phyloP scores from a whole-genome alignment of 257 asterid genomes.

The Plantago elongata region DNA sequence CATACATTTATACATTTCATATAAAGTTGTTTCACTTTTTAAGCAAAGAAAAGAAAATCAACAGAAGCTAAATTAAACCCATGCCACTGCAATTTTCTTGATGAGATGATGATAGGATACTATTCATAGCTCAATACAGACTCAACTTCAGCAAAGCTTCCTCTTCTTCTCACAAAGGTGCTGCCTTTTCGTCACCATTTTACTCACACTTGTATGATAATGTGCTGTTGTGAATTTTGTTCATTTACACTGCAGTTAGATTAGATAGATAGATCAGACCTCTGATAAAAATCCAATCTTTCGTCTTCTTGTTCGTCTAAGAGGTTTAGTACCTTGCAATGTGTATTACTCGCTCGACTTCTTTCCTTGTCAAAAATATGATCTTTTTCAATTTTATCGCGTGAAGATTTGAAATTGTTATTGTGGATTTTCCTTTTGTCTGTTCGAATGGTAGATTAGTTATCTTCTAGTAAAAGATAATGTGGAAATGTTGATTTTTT shows the following conservation, averaged over 20 bases:
- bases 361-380: not conserved
- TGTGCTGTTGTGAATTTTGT: not conserved
- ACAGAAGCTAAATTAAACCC: not conserved
- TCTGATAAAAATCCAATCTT: conserved; percentile 2
- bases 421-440: too few species aligned
- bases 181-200: not conserved
- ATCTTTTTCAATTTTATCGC: not conserved
- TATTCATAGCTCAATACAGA: too few species aligned
- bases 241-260: too few species aligned
- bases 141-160: not conserved
- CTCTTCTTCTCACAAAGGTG: conserved; percentile 22
- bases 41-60: too few species aligned
- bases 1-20: not conserved
- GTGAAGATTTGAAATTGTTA: too few species aligned
- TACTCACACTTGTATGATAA: too few species aligned
- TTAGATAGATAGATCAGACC: not conserved
- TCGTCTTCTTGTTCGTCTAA: conserved; percentile 4
- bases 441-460: conserved; percentile 2
- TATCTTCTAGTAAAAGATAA: conserved; percentile 12
- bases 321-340: conserved; percentile 9
- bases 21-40: too few species aligned
- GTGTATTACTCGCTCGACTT: not conserved
- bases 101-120: too few species aligned
- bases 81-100: not conserved
- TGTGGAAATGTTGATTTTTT: too few species aligned